Percentiles rank a stretch among this genome's conserved stretches.
Evolutionary conservation across 2,329 filamentous ascomycete genomes (phyloP).

Genomic region (Stemphylium beticola): DNA sequence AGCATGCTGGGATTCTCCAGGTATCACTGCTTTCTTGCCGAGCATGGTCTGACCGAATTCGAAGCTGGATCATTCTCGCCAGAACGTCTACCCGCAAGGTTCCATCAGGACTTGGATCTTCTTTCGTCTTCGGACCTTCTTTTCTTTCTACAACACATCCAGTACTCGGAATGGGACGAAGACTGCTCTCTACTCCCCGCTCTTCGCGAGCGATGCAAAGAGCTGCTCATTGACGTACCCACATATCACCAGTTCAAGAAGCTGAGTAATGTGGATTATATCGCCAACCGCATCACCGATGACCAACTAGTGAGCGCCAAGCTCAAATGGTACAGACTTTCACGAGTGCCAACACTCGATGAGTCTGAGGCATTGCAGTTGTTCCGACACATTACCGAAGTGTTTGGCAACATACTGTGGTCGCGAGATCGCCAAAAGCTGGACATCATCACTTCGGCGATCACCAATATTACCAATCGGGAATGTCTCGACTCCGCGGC

Average conservation of each 20-base stretch:
- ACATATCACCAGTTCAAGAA: constrained; percentile 46
- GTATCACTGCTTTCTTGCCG: constrained; percentile 46
- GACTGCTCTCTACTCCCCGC: constrained; percentile 37
- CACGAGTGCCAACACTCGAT: constrained; percentile 30
- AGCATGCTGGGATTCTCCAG: constrained; percentile 42
- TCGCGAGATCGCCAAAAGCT: constrained; percentile 37
- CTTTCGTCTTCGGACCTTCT: constrained; percentile 45
- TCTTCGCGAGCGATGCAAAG: constrained; percentile 38
- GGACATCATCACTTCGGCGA: constrained; percentile 38
- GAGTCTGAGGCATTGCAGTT: constrained; percentile 33
- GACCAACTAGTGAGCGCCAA: constrained; percentile 40
- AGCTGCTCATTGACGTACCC: constrained; percentile 45
- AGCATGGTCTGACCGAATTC: constrained; percentile 34
- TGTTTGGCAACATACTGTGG: constrained; percentile 38
- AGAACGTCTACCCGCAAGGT: constrained; percentile 30
- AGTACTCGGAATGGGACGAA: constrained; percentile 41
- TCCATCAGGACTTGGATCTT: constrained; percentile 43
- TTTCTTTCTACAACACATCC: constrained; percentile 43
- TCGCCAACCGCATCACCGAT: constrained; percentile 35
- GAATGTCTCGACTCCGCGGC: constrained; percentile 42
- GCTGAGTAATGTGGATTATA: constrained; percentile 45
- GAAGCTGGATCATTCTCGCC: constrained; percentile 9
- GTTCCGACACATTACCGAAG: constrained; percentile 40
- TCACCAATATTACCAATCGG: constrained; percentile 31
- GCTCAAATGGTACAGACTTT: constrained; percentile 47